Base-by-base conservation (phyloP, 1,139 yeast genomes). In the Protomyces macrosporus region DNA sequence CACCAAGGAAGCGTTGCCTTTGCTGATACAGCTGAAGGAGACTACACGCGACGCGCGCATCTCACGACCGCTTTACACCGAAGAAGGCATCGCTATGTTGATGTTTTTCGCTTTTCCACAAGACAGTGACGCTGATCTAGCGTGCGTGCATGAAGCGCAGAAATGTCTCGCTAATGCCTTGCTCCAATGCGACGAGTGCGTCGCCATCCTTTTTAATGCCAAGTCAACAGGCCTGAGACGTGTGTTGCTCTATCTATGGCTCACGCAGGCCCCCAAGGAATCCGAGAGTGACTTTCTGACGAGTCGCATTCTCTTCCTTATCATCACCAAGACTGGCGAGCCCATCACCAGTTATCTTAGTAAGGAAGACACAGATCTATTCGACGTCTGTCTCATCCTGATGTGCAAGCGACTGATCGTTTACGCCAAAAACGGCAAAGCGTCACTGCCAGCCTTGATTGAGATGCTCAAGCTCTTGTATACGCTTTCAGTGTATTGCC, bases 161-260 rank as follows among this genome's bases (percentile, higher is more conserved):
- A 54, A 64, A 10, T 63, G 65, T 35, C 59, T 63, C 35, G 63
- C 63, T 6, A 63, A 63, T 48, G 63, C 64, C 7, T 45, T 63
- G 42, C 64, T 60, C 6, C 55, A 58, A 39, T 52, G 53, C 23
- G 50, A 51, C 35, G 23, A 14, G n/a, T 45, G 54, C 51, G 59
- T 42, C 30, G 48, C n/a, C 30, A 10, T 42, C 6, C 48, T 42
- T n/a, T 2, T 42, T 10, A 14, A n/a, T 5, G 32, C 6, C 23
- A 30, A 42, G 9, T 23, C 6, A 2, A 16, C 12, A 6, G 48
- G 48, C 0, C 48, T 42, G 16, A 16, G 12, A 10, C n/a, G 32
- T 10, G 16, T 42, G 6, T 30, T 42, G 0, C 23, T 5, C n/a
- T 23, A 23, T 23, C 23, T 23, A 23, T 23, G 23, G 23, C 30